phyloP scores from a whole-genome alignment of 371 early-diverging fungal genomes.

The Mortierella sp. region DNA sequence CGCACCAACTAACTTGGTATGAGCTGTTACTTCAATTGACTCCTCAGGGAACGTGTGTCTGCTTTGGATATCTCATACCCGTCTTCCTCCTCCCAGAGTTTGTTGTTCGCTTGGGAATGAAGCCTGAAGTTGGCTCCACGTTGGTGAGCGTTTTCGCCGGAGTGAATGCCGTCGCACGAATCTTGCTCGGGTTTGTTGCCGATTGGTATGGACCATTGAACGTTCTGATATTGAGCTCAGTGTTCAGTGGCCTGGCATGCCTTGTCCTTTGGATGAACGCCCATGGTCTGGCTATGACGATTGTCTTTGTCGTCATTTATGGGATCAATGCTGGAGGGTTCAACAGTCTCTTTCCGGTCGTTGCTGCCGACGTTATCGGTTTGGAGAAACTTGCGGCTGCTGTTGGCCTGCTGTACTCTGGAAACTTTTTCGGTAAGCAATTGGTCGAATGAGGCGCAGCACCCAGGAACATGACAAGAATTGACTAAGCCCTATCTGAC shows the following conservation, averaged over 20 bases:
- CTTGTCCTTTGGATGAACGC: constrained; percentile 21
- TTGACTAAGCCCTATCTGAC: too few relatives aligned
- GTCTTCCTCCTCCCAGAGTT: constrained; percentile 41
- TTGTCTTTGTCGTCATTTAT: constrained; percentile 46
- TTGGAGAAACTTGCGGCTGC: constrained; percentile 58
- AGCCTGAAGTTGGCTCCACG: constrained; percentile 11
- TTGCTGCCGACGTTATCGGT: constrained; percentile 60
- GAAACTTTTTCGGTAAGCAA: constrained; percentile 50
- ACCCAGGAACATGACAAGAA: too few relatives aligned
- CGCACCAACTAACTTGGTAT: too few relatives aligned
- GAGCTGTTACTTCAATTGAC: background rate
- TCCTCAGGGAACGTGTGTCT: constrained; percentile 25
- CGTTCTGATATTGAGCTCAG: constrained; percentile 15
- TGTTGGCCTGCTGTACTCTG: constrained; percentile 59
- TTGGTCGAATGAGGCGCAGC: background rate
- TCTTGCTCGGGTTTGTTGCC: constrained; percentile 53
- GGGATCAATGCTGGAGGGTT: constrained; percentile 60
- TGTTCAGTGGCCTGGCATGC: constrained; percentile 10
- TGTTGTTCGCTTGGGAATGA: constrained; percentile 36
- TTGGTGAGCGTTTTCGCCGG: constrained; percentile 56
- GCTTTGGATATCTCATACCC: constrained; percentile 42
- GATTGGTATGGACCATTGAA: constrained; percentile 33
- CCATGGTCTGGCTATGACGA: constrained; percentile 9
- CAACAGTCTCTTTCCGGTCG: constrained; percentile 59
- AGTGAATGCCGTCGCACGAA: constrained; percentile 58